A percentile compares a stretch with the other conserved stretches of the same genome.
phyloP scores from a whole-genome alignment of 805 yeast species.

The Torulaspora maleeae region DNA sequence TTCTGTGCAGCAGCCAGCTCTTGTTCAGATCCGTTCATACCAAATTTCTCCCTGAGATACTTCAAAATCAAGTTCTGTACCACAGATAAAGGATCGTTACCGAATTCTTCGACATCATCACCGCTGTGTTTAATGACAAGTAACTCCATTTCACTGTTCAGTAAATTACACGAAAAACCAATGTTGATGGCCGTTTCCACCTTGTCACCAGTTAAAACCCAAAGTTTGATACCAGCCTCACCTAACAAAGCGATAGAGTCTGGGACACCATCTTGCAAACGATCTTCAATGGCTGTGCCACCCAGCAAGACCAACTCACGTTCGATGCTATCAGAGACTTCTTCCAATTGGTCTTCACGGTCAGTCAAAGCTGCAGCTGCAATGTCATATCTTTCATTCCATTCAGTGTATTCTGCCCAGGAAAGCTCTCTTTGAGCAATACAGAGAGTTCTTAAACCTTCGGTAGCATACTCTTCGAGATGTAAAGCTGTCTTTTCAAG shows the following conservation, averaged over 20 bases:
- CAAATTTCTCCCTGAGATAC: slow-evolving; percentile 52
- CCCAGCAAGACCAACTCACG: slow-evolving; percentile 61
- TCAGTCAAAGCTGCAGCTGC: slow-evolving; percentile 62
- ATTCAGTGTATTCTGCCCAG: slow-evolving; percentile 56
- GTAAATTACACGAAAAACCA: slow-evolving; percentile 77
- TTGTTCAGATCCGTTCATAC: slow-evolving; percentile 52
- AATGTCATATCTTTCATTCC: slow-evolving; percentile 58
- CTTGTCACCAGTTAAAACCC: slow-evolving; percentile 86
- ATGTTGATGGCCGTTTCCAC: slow-evolving; percentile 87
- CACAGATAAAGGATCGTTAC: slow-evolving; percentile 37
- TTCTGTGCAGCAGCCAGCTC: slow-evolving; percentile 52
- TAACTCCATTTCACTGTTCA: slow-evolving; percentile 72
- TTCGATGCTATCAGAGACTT: slow-evolving; percentile 70
- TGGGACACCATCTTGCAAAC: slow-evolving; percentile 82
- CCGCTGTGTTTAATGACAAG: slow-evolving; percentile 51
- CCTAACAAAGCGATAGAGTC: slow-evolving; percentile 67
- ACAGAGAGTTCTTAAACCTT: slow-evolving; percentile 78
- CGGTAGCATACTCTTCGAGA: slow-evolving; percentile 73
- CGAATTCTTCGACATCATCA: slow-evolving; percentile 46
- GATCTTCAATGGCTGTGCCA: slow-evolving; percentile 84
- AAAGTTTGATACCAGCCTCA: slow-evolving; percentile 74
- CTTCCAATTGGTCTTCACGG: slow-evolving; percentile 70
- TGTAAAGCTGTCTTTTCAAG: slow-evolving; percentile 65
- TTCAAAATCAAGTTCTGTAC: slow-evolving; percentile 48
- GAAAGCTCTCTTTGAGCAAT: slow-evolving; percentile 65